Evolutionary conservation across 768 basidiomycete genomes (phyloP).

Genomic region (Lyophyllum semitale): DNA sequence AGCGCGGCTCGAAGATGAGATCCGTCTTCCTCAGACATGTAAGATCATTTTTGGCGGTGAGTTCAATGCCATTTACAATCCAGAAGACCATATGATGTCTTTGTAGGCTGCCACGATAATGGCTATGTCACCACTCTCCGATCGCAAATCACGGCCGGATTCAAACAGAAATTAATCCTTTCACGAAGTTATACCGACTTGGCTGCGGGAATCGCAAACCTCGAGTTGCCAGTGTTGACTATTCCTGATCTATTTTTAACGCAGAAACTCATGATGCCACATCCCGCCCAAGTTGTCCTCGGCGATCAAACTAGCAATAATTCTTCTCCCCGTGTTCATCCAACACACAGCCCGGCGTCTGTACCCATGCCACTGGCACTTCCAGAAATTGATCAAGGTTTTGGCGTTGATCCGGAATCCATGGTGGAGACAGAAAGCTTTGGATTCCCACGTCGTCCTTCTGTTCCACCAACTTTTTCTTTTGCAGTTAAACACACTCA

Average conservation of each 20-base stretch:
- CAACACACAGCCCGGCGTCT: slow-evolving; percentile 1
- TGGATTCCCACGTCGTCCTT: slow-evolving; percentile 9
- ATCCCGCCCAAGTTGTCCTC: slow-evolving; percentile 1
- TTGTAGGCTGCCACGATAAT: slow-evolving; percentile 69
- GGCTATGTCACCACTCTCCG: slow-evolving; percentile 67
- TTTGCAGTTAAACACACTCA: slow-evolving; percentile 35
- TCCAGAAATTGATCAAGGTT: slow-evolving; percentile 25
- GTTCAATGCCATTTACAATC: slow-evolving; percentile 11
- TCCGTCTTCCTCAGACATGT: slow-evolving; percentile 61
- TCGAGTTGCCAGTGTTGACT: slow-evolving; percentile 53
- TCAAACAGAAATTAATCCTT: slow-evolving; percentile 63
- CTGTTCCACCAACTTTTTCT: slow-evolving; percentile 42
- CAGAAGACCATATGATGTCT: not conserved
- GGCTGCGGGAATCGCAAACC: slow-evolving; percentile 58
- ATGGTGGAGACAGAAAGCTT: slow-evolving; percentile 6
- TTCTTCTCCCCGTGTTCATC: slow-evolving; percentile 5
- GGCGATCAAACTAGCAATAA: not conserved
- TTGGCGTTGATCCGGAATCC: slow-evolving; percentile 25
- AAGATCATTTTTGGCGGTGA: slow-evolving; percentile 71
- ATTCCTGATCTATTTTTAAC: slow-evolving; percentile 63
- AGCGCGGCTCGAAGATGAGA: slow-evolving; percentile 63
- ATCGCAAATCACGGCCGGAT: slow-evolving; percentile 65
- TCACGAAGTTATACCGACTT: slow-evolving; percentile 64
- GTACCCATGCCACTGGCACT: slow-evolving; percentile 6
- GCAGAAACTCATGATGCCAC: slow-evolving; percentile 47